Conservation (phyloP, 2,329 filamentous ascomycete genomes). For the Neurospora sp. region DNA sequence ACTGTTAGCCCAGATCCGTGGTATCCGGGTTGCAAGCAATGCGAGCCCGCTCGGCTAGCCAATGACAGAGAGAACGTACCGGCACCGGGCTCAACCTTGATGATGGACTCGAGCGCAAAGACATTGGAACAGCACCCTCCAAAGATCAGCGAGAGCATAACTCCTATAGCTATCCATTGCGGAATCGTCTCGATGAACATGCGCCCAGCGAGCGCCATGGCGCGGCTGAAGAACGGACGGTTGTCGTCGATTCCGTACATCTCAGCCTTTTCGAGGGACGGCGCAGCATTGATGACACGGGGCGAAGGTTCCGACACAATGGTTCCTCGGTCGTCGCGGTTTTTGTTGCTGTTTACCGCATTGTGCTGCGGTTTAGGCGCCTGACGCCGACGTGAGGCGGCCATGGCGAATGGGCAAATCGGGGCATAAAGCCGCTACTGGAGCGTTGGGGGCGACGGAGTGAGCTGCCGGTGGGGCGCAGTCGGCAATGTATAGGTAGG, state of each 20-base stretch:
- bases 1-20: slow-evolving; percentile 4
- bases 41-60: not conserved
- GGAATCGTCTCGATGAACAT: slow-evolving; percentile 50
- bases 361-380: slow-evolving; percentile 20
- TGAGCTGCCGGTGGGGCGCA: not conserved
- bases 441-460: not conserved
- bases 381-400: slow-evolving; percentile 19
- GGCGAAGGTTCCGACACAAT: slow-evolving; percentile 20
- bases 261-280: slow-evolving; percentile 44
- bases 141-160: slow-evolving; percentile 80
- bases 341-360: slow-evolving; percentile 15
- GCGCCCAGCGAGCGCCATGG: slow-evolving; percentile 40
- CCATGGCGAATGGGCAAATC: slow-evolving; percentile 17
- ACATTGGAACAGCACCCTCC: slow-evolving; percentile 64
- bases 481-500: not conserved
- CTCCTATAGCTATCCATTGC: slow-evolving; percentile 51
- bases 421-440: slow-evolving; percentile 12
- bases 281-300: slow-evolving; percentile 45
- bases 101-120: slow-evolving; percentile 90
- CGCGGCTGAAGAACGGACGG: slow-evolving; percentile 37
- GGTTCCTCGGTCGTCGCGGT: slow-evolving; percentile 16
- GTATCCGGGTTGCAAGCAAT: not conserved
- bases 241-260: slow-evolving; percentile 46
- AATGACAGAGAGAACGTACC: slow-evolving; percentile 39
- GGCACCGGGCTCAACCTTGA: slow-evolving; percentile 82